A percentile compares a stretch with the other conserved stretches of the same genome.
Evolutionary conservation across 192 early-diverging fungal species (phyloP).

Genomic region (Coemansia sp.): DNA sequence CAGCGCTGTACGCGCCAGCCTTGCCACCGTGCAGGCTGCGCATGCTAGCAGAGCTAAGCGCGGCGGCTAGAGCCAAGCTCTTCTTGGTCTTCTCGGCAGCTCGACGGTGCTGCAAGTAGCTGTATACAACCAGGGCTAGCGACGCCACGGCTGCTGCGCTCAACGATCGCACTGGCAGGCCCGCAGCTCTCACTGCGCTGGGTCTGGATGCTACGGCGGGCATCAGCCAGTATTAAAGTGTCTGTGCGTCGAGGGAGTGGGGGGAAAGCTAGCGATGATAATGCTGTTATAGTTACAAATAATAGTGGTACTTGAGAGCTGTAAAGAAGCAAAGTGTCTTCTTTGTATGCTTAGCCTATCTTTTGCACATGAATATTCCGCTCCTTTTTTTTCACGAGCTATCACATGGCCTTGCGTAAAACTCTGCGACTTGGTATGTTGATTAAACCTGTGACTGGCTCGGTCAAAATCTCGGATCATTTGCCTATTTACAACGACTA

Average conservation of each 20-base stretch:
- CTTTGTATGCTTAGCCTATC: background rate
- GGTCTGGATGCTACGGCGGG: conserved; percentile 18
- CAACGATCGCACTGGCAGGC: conserved; percentile 39
- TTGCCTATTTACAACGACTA: too few relatives aligned
- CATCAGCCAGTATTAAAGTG: conserved; percentile 8
- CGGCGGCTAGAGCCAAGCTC: conserved; percentile 42
- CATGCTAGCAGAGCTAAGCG: conserved; percentile 47
- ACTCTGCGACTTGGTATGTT: too few relatives aligned
- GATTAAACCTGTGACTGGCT: too few relatives aligned
- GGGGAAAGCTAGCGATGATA: too few relatives aligned
- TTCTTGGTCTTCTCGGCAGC: conserved; percentile 50
- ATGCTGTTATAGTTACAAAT: background rate
- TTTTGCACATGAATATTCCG: background rate
- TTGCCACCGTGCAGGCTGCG: conserved; percentile 32
- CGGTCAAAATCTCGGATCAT: too few relatives aligned
- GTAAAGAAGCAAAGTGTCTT: background rate
- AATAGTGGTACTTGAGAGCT: background rate
- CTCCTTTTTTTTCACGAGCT: background rate
- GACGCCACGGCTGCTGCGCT: conserved; percentile 41
- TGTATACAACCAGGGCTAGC: conserved; percentile 44
- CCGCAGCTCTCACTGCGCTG: conserved; percentile 18
- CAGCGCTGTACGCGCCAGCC: conserved; percentile 31
- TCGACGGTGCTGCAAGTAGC: conserved; percentile 46
- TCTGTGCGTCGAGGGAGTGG: background rate
- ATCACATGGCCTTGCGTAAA: background rate